Evolutionary conservation across 192 early-diverging fungal species (phyloP).

Genomic region (Paraglomus brasilianum): DNA sequence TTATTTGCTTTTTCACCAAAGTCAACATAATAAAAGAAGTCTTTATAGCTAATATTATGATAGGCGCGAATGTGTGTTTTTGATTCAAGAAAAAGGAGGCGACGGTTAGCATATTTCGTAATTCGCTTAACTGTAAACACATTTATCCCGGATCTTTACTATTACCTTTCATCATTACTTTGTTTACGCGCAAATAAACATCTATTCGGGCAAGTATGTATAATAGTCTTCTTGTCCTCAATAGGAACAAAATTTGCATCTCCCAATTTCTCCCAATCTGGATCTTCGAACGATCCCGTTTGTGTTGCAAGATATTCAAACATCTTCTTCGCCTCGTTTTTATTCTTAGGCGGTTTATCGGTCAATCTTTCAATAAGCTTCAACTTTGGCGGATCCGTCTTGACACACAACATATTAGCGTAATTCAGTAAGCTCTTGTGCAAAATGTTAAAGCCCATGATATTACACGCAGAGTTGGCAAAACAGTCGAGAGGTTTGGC

Average conservation of each 20-base stretch:
- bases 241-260: slow-evolving; percentile 66
- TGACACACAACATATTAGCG: slow-evolving; percentile 65
- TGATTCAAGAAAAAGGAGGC: too few species aligned
- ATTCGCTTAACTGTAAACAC: too few species aligned
- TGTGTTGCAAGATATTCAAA: slow-evolving; percentile 73
- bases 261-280: slow-evolving; percentile 58
- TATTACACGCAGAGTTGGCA: slow-evolving; percentile 51
- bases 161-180: slow-evolving; percentile 15
- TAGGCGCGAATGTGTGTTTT: slow-evolving; percentile 32
- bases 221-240: slow-evolving; percentile 1
- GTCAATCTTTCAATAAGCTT: slow-evolving; percentile 43
- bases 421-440: slow-evolving; percentile 48
- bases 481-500: slow-evolving; percentile 64
- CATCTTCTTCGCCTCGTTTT: slow-evolving; percentile 46
- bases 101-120: too few species aligned
- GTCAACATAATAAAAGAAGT: slow-evolving; percentile 60
- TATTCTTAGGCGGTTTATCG: slow-evolving; percentile 32
- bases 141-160: too few species aligned
- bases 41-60: slow-evolving; percentile 50
- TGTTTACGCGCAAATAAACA: slow-evolving; percentile 9
- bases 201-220: neutral
- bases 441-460: slow-evolving; percentile 70
- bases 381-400: slow-evolving; percentile 51
- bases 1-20: slow-evolving; percentile 72
- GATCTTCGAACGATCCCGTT: slow-evolving; percentile 53